Conservation (phyloP, 768 basidiomycete genomes). For the Candolleomyces eurysporus region DNA sequence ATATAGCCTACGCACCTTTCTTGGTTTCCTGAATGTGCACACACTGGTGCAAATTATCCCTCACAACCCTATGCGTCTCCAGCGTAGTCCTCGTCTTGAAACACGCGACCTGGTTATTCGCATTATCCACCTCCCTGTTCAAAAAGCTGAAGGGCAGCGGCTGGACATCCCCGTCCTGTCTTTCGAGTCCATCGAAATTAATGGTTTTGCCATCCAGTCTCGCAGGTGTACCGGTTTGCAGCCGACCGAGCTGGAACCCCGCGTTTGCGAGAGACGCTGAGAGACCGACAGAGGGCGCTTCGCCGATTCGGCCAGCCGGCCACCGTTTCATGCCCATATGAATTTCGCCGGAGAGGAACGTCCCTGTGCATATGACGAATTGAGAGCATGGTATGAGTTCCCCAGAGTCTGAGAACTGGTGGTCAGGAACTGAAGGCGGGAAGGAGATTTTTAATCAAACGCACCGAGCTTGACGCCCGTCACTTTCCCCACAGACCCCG, state of each 20-base stretch:
- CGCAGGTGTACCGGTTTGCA: conserved; percentile 88
- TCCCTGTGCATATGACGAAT: conserved; percentile 88
- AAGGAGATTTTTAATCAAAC: conserved; percentile 4
- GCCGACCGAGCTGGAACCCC: conserved; percentile 78
- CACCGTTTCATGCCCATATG: conserved; percentile 81
- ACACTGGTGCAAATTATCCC: conserved; percentile 71
- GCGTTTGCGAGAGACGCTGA: conserved; percentile 72
- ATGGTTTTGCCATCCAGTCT: conserved; percentile 71
- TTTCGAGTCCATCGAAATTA: conserved; percentile 57
- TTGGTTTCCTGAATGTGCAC: conserved; percentile 88
- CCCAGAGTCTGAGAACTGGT: conserved; percentile 54
- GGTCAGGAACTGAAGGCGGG: not conserved
- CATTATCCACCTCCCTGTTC: conserved; percentile 66
- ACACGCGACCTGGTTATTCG: conserved; percentile 73
- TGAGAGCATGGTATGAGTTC: conserved; percentile 74
- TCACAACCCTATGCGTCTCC: conserved; percentile 71
- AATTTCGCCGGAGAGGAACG: conserved; percentile 88
- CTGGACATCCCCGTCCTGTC: conserved; percentile 63
- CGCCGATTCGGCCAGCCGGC: conserved; percentile 76
- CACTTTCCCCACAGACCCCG: conserved; percentile 46
- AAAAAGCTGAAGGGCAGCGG: conserved; percentile 79
- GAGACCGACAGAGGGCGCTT: conserved; percentile 69
- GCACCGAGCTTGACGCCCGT: conserved; percentile 68
- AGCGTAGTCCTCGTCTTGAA: conserved; percentile 73
- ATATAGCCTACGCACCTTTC: conserved; percentile 51